Evolutionary conservation across 257 asterid species (phyloP), one percentile per base, ranked within the genome.

Genomic region (Misopates orontium): DNA sequence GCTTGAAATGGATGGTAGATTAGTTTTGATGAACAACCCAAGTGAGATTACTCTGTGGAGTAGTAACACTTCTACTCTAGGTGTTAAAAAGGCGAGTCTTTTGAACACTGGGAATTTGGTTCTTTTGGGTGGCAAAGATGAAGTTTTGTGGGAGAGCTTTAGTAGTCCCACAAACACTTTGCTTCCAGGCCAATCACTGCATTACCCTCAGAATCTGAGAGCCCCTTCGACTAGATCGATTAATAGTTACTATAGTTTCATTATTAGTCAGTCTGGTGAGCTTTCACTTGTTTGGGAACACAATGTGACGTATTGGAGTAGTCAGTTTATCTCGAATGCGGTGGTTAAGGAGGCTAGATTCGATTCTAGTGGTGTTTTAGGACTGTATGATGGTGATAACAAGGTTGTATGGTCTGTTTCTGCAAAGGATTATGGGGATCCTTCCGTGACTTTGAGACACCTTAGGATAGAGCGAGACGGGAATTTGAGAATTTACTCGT

Each of bases 301-400:
- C 72, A 84, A 86, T 78, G 90, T 86, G 73, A 86, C 95, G 50
- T 86, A 86, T 71, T 86, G 95, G 95, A 82, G 78, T 65, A 84
- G 85, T 54, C 76, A 41, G 11, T 11, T 69, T 50, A 69, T 74
- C 61, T 82, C 85, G 65, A 18, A 51, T 52, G 28, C 24, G 36
- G 20, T 48, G 42, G 67, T 60, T 8, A 80, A 56, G 10, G 81
- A 70, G 54, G 90, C 87, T 0, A 76, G 78, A 50, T 82, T 86
- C 47, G 81, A 77, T 15, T 53, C 77, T 18, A 56, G 39, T 14
- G 95, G 95, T 17, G 68, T 82, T 60, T 71, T 86, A 17, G 91
- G 87, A 15, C 16, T 86, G 62, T 84, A 74, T 36, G 80, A 74
- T 71, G 84, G 54, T 21, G 3, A 8, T 8, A 62, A 36, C 72